Conservation (phyloP, 805 yeast genomes). For the Blastobotrys muscicola region DNA sequence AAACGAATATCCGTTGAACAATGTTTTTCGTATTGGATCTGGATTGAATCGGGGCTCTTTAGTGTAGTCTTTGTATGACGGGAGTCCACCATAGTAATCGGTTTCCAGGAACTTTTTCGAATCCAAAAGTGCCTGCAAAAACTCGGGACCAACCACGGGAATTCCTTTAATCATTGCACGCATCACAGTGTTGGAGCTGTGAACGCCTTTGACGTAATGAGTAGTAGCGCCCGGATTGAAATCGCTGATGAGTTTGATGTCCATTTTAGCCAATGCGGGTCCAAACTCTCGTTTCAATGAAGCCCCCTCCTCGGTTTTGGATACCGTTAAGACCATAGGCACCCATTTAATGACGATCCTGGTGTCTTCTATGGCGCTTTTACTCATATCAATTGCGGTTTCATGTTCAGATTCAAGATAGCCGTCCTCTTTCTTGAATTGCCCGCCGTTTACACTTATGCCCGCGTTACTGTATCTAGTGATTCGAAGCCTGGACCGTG, state of each 20-base stretch:
- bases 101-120: slow-evolving; percentile 10
- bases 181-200: slow-evolving; percentile 22
- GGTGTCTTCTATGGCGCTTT: slow-evolving; percentile 13
- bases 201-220: slow-evolving; percentile 18
- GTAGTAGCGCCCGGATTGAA: slow-evolving; percentile 18
- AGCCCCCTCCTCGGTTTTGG: slow-evolving; percentile 2
- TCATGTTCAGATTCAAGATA: too few species aligned
- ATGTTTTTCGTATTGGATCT: slow-evolving; percentile 16
- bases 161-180: slow-evolving; percentile 27
- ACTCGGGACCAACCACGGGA: slow-evolving; percentile 25
- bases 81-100: slow-evolving; percentile 20
- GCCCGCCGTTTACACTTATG: too few species aligned
- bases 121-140: slow-evolving; percentile 14
- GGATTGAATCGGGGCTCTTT: slow-evolving; percentile 12
- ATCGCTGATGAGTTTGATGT: slow-evolving; percentile 21
- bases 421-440: too few species aligned
- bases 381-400: too few species aligned
- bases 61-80: slow-evolving; percentile 6
- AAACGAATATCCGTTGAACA: slow-evolving; percentile 22
- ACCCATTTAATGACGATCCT: slow-evolving; percentile 18
- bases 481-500: too few species aligned
- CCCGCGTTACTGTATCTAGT: too few species aligned
- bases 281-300: slow-evolving; percentile 4
- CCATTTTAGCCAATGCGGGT: slow-evolving; percentile 19
- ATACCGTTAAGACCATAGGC: slow-evolving; percentile 19